A percentile compares a stretch with the other conserved stretches of the same genome.
Conservation (phyloP, 306 rosid species). For the Dicorynia guianensis region DNA sequence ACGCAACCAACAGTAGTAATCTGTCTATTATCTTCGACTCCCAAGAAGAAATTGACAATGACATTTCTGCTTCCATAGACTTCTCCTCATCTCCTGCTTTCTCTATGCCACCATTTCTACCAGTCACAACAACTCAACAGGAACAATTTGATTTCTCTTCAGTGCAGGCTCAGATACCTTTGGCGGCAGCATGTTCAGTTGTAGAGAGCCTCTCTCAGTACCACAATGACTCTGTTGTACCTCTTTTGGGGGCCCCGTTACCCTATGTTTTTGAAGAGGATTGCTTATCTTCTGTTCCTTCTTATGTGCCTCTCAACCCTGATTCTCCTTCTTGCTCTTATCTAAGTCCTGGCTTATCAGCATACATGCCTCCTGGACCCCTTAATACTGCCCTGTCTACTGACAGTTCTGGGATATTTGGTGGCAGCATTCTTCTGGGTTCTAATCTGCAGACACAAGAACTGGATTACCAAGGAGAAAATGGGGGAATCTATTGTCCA, state of each 20-base stretch:
- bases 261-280: constrained; percentile 81
- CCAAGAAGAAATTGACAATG: constrained; percentile 82
- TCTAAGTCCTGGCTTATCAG: constrained; percentile 55
- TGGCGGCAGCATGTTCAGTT: constrained; percentile 54
- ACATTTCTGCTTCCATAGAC: constrained; percentile 87
- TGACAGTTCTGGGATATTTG: constrained; percentile 67
- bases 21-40: constrained; percentile 73
- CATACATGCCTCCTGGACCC: constrained; percentile 64
- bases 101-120: constrained; percentile 50
- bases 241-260: constrained; percentile 60
- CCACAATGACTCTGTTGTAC: constrained; percentile 50
- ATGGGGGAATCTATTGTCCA: constrained; percentile 67
- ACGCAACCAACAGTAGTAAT: constrained; percentile 52
- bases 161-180: constrained; percentile 56
- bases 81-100: constrained; percentile 74
- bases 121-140: constrained; percentile 43
- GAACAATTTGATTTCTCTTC: constrained; percentile 71
- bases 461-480: constrained; percentile 80
- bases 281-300: constrained; percentile 79
- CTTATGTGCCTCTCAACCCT: constrained; percentile 76
- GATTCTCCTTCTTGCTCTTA: constrained; percentile 77
- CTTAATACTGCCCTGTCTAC: constrained; percentile 65
- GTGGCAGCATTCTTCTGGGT: constrained; percentile 61
- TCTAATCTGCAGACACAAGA: constrained; percentile 80
- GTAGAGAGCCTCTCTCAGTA: constrained; percentile 73